Conservation (phyloP, 768 basidiomycete species). For the Leucosporidium scottii region DNA sequence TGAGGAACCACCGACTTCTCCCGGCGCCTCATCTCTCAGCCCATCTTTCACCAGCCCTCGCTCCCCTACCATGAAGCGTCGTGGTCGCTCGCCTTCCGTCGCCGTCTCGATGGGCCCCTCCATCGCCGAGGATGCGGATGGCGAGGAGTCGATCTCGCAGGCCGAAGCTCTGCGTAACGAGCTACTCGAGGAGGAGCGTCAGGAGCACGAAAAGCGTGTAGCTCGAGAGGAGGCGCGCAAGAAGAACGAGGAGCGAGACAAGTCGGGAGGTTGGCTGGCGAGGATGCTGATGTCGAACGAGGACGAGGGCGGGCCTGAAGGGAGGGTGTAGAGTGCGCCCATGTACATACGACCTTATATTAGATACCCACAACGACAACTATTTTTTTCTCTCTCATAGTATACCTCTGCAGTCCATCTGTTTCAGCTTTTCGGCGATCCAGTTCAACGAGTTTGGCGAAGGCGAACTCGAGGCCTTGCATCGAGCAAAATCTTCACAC, state of each 20-base stretch:
- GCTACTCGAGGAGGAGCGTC: constrained; percentile 25
- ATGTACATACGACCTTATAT: too few relatives aligned
- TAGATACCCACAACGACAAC: too few relatives aligned
- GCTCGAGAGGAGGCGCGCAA: not conserved
- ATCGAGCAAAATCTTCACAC: too few relatives aligned
- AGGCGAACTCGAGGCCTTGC: too few relatives aligned
- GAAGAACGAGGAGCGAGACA: constrained; percentile 6
- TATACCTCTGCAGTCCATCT: too few relatives aligned
- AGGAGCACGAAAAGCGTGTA: constrained; percentile 10
- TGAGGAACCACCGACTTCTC: constrained; percentile 37
- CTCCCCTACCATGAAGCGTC: not conserved
- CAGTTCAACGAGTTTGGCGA: too few relatives aligned
- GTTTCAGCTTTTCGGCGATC: too few relatives aligned
- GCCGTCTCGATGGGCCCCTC: constrained; percentile 14
- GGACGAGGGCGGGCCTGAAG: not conserved
- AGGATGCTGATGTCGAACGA: not conserved
- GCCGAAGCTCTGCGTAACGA: constrained; percentile 17
- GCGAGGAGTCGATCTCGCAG: constrained; percentile 18
- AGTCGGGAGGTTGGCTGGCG: constrained; percentile 7
- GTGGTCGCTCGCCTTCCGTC: constrained; percentile 9
- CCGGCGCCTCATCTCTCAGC: constrained; percentile 27
- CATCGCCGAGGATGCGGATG: not conserved
- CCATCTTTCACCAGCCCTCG: not conserved
- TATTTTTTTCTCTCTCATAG: too few relatives aligned
- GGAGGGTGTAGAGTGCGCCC: too few relatives aligned